phyloP scores from a whole-genome alignment of 345 rosid genomes.

The Eucalyptus pauciflora region DNA sequence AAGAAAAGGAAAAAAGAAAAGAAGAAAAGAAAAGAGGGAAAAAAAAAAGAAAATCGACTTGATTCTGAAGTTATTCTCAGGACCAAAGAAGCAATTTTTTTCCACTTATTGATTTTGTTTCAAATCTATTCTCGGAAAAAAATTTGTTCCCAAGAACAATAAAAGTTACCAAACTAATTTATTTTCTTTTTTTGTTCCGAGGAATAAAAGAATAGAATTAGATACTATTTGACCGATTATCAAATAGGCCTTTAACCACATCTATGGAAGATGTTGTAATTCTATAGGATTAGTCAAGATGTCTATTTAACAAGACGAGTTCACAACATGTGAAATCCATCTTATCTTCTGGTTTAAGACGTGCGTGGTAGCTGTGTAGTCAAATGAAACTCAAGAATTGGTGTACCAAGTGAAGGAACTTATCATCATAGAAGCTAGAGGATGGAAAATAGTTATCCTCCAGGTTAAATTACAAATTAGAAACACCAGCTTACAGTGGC shows the following conservation, averaged over 20 bases:
- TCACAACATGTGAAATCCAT: neutral
- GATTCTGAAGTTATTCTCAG: too few species aligned
- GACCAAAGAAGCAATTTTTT: too few species aligned
- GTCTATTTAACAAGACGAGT: neutral
- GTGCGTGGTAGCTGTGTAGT: neutral
- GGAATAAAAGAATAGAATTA: too few species aligned
- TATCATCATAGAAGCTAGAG: neutral
- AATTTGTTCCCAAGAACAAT: too few species aligned
- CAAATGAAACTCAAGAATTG: neutral
- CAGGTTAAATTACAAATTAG: neutral
- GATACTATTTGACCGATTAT: too few species aligned
- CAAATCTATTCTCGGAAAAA: too few species aligned
- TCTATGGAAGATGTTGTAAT: neutral
- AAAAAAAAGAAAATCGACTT: too few species aligned
- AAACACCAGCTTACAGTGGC: neutral
- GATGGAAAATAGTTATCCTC: neutral
- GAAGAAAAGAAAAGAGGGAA: accelerated
- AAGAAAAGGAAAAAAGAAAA: too few species aligned
- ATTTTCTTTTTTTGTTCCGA: too few species aligned
- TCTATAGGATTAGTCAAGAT: neutral
- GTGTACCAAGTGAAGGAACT: neutral
- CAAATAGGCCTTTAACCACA: too few species aligned
- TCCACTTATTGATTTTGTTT: too few species aligned
- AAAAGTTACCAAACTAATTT: too few species aligned
- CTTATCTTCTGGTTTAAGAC: neutral